Base-by-base conservation (phyloP, 2,329 filamentous ascomycete species). In the Phaeoacremonium minimum region DNA sequence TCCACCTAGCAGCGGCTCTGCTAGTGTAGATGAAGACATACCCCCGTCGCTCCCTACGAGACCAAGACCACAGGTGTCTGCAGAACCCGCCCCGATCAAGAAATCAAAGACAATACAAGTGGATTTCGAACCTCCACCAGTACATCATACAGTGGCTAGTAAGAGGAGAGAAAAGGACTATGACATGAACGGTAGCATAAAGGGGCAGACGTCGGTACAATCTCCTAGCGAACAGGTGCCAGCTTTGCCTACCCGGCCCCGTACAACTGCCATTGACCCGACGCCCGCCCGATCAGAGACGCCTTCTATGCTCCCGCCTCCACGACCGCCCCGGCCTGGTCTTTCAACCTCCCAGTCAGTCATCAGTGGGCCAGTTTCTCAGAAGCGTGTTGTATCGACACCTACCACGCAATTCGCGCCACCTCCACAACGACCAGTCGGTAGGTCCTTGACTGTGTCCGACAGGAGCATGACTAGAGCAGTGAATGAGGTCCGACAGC, bases 1-100 rank as follows among this genome's bases (percentile, higher is more conserved):
- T 22, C 89, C 89, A 14, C 88, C 90, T 0, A 82, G 80, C 47
- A 91, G 84, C 53, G 48, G 47, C 16, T 48, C 45, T 13, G 75
- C 77, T 5, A 80, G 76, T 38, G 83, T 73, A 36, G 56, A 67
- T 0, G 67, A 73, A n/a, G 63, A 65, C n/a, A 63, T 64, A 6
- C 69, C 69, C 7, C 73, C 75, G 2, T 63, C 60, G 37, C 65
- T 74, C 30, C 73, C 65, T 14, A 65, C 57, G 6, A 63, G 73
- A 11, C 73, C 71, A 31, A 73, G 73, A 18, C 76, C 75, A 3
- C 53, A 49, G 8, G 45, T 49, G 31, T n/a, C n/a, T n/a, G n/a
- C n/a, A n/a, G n/a, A n/a, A 9, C 48, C 47, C n/a, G 49, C 54
- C 9, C 33, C 45, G 13, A 18, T 49, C 15, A 40, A 47, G 13